A percentile compares a stretch with the other conserved stretches of the same genome.
Evolutionary conservation across 352 stramenopile species (phyloP).

Genomic region (Pelagophyceae sp.): DNA sequence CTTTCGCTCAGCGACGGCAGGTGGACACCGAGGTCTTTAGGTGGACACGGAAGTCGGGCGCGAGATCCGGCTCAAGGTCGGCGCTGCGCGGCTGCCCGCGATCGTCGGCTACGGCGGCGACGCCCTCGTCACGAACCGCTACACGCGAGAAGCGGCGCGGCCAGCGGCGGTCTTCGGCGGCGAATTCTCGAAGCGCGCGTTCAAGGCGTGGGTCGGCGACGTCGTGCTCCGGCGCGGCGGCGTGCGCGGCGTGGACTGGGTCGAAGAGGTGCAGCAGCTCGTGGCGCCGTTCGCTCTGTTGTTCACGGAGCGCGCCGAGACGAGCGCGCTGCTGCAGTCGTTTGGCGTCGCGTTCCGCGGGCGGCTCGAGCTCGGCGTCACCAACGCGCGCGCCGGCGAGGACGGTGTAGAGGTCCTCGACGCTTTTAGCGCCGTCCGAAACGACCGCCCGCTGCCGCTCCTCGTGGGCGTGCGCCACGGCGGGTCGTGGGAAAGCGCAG

Average conservation of each 20-base stretch:
- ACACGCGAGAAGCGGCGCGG: not conserved
- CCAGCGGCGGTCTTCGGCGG: not conserved
- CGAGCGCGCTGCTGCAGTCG: not conserved
- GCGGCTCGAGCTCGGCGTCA: not conserved
- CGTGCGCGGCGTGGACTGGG: not conserved
- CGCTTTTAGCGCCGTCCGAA: not conserved
- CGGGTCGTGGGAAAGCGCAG: not conserved
- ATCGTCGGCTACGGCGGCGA: not conserved
- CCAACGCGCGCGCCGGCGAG: not conserved
- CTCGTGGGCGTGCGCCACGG: not conserved
- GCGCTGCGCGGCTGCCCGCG: not conserved
- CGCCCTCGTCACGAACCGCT: not conserved
- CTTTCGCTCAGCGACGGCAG: not conserved
- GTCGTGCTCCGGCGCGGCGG: not conserved
- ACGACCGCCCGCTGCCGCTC: not conserved
- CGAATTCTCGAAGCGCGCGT: not conserved
- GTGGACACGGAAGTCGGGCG: not conserved
- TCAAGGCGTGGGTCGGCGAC: not conserved
- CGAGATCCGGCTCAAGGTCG: not conserved
- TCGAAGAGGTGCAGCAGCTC: not conserved
- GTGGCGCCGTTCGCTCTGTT: not conserved
- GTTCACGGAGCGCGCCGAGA: not conserved
- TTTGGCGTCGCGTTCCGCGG: not conserved
- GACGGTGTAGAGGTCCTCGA: not conserved
- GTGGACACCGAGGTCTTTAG: not conserved